Percentiles rank a stretch among this genome's conserved stretches.
phyloP scores from a whole-genome alignment of 352 stramenopile genomes.

The Phytophthora pseudosyringae region DNA sequence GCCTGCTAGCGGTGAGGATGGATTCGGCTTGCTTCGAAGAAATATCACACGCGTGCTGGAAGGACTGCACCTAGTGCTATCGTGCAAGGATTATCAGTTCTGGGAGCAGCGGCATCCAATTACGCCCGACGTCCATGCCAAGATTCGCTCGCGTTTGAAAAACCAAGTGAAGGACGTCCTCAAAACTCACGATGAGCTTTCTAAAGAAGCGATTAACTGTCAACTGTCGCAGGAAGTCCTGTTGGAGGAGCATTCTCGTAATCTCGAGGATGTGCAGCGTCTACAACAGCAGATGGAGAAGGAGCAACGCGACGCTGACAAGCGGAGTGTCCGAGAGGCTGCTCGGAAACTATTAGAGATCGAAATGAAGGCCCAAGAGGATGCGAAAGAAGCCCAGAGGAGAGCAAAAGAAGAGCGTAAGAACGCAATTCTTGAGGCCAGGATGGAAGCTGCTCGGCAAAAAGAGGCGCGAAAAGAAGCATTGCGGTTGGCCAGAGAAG shows the following conservation, averaged over 20 bases:
- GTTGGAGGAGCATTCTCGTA: conserved; percentile 48
- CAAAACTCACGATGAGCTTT: conserved; percentile 29
- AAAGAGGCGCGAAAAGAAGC: conserved; percentile 77
- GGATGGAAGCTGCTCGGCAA: conserved; percentile 63
- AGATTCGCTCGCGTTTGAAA: conserved; percentile 60
- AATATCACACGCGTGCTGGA: conserved; percentile 79
- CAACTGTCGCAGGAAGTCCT: conserved; percentile 53
- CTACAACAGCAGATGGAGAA: conserved; percentile 50
- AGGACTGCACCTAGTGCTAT: conserved; percentile 66
- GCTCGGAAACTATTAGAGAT: conserved; percentile 76
- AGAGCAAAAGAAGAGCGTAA: conserved; percentile 75
- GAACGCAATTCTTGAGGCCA: conserved; percentile 70
- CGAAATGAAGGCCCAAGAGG: conserved; percentile 80
- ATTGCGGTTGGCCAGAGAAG: conserved; percentile 62
- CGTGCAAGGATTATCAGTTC: conserved; percentile 82
- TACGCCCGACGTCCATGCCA: conserved; percentile 61
- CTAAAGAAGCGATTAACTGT: conserved; percentile 54
- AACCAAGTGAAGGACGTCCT: conserved; percentile 64
- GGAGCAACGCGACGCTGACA: conserved; percentile 68
- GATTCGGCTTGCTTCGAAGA: conserved; percentile 79
- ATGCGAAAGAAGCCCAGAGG: conserved; percentile 72
- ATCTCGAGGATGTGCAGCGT: conserved; percentile 50
- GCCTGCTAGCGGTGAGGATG: conserved; percentile 67
- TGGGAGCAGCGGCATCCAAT: conserved; percentile 84
- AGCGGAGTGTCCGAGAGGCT: conserved; percentile 70